Evolutionary conservation across 139 green algal species (phyloP), one percentile per base, ranked within the genome.

Genomic region (Tetradesmus obliquus): DNA sequence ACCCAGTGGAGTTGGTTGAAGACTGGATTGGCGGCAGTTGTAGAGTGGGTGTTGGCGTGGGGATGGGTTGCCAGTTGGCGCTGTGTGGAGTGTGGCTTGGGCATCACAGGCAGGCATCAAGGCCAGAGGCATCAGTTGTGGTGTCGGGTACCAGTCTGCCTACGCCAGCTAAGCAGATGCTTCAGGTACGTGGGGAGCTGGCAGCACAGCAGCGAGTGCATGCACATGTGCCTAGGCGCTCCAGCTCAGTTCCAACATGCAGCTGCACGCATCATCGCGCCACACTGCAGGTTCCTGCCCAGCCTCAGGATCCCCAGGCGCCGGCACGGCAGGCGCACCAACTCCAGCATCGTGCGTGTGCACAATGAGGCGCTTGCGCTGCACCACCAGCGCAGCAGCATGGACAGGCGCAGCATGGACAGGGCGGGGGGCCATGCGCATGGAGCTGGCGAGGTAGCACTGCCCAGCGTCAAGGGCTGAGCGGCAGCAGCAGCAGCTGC

Each of bases 351-450:
- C 57, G 12, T 15, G 19, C 57, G 45, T 9, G 45, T 89, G 1
- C 85, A 89, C 4, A 89, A 89, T 53, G 85, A 82, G 7, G 85
- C 85, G 45, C 17, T 89, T n/a, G 62, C 66, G 9, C 62, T 88
- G 20, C n/a, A 57, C 9, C 83, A 55, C 32, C 79, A n/a, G 79
- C 79, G 32, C 7, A 60, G 74, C 74, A 82, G n/a, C 74, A 82
- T 82, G 74, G 74, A 51, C 74, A 82, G 45, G 72, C 72, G 20
- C 22, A 45, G 60, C 9, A 13, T 19, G 60, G 60, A 71, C 19
- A 71, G 66, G 15, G 66, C 66, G 12, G 5, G n/a, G 66, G 66
- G 66, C 66, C 66, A 76, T 76, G 15, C 66, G 3, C n/a, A 76
- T 24, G 66, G 66, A 76, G 66, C 66, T 24, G 66, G 15, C 66